A percentile compares a stretch with the other conserved stretches of the same genome.
Conservation (phyloP, 176 grass and related monocot genomes). For the Lolium rigidum region DNA sequence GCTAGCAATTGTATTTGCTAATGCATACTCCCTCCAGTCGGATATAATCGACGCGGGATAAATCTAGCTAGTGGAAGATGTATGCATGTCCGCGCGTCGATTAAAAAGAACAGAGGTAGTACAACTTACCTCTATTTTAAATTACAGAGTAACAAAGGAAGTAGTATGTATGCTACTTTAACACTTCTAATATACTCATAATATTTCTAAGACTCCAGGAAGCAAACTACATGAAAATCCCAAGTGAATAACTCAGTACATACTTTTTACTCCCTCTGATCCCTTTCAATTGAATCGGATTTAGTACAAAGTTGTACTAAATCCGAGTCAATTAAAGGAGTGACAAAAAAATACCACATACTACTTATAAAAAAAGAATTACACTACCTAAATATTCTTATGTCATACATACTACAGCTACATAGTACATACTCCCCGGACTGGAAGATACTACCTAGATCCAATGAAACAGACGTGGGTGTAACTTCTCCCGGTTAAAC, state of each 20-base stretch:
- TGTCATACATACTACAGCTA: background rate
- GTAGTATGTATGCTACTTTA: background rate
- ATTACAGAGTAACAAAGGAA: conserved; percentile 5
- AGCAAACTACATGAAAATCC: background rate
- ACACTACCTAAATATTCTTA: background rate
- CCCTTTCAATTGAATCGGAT: too few species aligned
- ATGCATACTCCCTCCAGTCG: too few species aligned
- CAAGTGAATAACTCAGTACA: background rate
- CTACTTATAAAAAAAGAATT: background rate
- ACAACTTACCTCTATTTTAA: conserved; percentile 7
- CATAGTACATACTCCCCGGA: background rate
- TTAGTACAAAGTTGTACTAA: background rate
- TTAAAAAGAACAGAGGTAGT: too few species aligned
- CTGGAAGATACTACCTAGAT: background rate
- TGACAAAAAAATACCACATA: background rate
- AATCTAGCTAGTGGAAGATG: too few species aligned
- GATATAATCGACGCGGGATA: too few species aligned
- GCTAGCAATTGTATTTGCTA: conserved; percentile 9
- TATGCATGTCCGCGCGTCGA: too few species aligned
- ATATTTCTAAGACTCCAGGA: background rate
- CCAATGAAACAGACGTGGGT: background rate
- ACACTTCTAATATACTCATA: background rate
- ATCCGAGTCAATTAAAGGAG: background rate
- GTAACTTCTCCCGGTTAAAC: background rate
- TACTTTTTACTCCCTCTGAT: background rate